Base-by-base conservation (phyloP, 257 asterid species). In the Linaria vulgaris region DNA sequence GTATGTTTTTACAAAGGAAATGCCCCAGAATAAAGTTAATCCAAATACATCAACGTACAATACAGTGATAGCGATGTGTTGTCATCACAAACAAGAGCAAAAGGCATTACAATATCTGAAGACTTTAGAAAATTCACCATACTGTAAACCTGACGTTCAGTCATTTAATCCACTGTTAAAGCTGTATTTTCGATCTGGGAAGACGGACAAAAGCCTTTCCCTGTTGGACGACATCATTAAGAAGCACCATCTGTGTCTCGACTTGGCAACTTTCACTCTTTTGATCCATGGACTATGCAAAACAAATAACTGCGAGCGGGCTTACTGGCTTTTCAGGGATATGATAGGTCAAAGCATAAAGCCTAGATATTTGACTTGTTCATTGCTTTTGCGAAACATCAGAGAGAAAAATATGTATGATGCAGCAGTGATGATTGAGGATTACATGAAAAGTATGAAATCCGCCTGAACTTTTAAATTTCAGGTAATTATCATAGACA, bases 231-330 rank as follows among this genome's bases (percentile, higher is more conserved):
- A 71, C 31, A 80, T 85, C 78, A 83, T 83, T 50, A 68, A 73
- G 71, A 85, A 83, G 77, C 90, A 83, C 63, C 88, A 82, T 69
- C 55, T 88, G 51, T 64, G 97, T 68, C 82, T 79, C 65, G 88
- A 89, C 76, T 75, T 87, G 73, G 83, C 94, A 14, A 78, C 94
- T 34, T 89, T 82, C 68, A 66, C 91, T 13, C 95, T 92, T 75
- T 71, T 92, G 77, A 89, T 87, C 30, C 95, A 87, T 57, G 97
- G 95, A 24, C 72, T 92, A 13, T 85, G 99, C 82, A 78, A 82
- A 70, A 83, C 74, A 23, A 75, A 77, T 59, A 75, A 82, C 65
- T 76, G 82, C 19, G 85, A 83, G 68, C 54, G 60, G 71, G 96
- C 97, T 0, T 89, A 85, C 75, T 57, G 67, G 66, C 70, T 87